phyloP scores from a whole-genome alignment of 2,329 filamentous ascomycete genomes.

The Stachybotrys echinatus region DNA sequence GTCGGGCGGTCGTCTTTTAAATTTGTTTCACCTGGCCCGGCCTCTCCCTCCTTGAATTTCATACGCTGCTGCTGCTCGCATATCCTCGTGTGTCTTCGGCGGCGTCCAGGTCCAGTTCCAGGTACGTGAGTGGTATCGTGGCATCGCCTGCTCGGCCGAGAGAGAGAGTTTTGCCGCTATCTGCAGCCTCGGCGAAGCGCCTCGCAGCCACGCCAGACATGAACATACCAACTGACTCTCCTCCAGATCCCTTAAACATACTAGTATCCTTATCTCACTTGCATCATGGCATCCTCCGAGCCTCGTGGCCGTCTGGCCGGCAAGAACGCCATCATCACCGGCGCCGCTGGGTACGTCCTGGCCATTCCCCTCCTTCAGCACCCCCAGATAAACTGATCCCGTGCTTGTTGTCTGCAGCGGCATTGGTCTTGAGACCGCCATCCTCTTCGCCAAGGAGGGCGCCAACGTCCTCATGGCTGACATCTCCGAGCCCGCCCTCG shows the following conservation, averaged over 20 bases:
- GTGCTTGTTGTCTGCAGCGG: constrained; percentile 51
- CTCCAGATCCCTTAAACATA: no score
- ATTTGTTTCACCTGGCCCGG: background rate
- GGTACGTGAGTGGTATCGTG: no score
- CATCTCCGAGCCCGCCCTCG: constrained; percentile 72
- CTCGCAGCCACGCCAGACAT: no score
- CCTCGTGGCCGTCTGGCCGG: constrained; percentile 46
- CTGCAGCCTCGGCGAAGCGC: no score
- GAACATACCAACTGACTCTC: no score
- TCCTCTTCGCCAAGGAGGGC: constrained; percentile 85
- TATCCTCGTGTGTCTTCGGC: no score
- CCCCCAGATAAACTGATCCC: background rate
- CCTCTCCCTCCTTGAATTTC: background rate
- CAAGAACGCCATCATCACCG: constrained; percentile 71
- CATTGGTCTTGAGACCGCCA: constrained; percentile 86
- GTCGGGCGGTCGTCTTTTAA: no score
- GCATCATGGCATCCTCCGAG: constrained; percentile 19
- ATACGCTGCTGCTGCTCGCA: no score
- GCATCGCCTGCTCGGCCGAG: no score
- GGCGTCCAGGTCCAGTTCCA: no score
- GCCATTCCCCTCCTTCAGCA: background rate
- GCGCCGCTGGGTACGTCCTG: constrained; percentile 65
- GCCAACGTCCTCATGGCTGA: constrained; percentile 82
- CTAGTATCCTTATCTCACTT: background rate
- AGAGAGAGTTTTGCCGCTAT: no score